These are phyloP conservation scores for Yamadazyma akitaensis DNA, from an alignment of 805 yeast genomes.

Conservation along the genomic window DNA sequence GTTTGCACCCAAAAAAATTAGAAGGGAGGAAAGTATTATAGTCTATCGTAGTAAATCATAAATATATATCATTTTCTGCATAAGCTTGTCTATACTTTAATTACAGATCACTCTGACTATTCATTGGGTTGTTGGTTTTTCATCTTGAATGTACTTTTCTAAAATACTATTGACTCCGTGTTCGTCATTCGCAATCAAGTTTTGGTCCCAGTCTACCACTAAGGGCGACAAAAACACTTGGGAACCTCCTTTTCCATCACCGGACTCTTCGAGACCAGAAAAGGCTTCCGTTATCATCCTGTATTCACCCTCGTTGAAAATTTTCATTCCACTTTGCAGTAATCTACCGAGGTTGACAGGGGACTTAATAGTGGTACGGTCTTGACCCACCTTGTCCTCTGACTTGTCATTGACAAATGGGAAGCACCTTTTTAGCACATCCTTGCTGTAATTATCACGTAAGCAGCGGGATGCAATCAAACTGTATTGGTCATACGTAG, in stretches of 20 bases:
- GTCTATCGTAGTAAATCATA: not conserved
- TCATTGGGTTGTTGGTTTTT: no score
- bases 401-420: constrained; percentile 35
- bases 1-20: not conserved
- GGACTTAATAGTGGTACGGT: constrained; percentile 16
- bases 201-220: constrained; percentile 47
- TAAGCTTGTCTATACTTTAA: not conserved
- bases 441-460: constrained; percentile 21
- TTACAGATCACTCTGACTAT: no score
- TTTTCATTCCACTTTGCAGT: constrained; percentile 25
- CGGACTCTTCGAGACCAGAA: constrained; percentile 20
- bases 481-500: constrained; percentile 41
- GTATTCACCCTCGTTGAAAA: constrained; percentile 39
- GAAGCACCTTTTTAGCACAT: constrained; percentile 27
- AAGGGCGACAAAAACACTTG: constrained; percentile 40
- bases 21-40: not conserved
- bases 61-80: not conserved
- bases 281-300: constrained; percentile 37
- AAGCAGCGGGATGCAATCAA: constrained; percentile 26
- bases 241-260: constrained; percentile 18
- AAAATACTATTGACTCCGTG: constrained; percentile 27
- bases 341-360: constrained; percentile 15
- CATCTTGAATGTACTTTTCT: constrained; percentile 21
- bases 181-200: constrained; percentile 38
- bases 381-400: constrained; percentile 13